Conservation (phyloP, 495 filamentous ascomycete species). For the Aspergillus nidulans region DNA sequence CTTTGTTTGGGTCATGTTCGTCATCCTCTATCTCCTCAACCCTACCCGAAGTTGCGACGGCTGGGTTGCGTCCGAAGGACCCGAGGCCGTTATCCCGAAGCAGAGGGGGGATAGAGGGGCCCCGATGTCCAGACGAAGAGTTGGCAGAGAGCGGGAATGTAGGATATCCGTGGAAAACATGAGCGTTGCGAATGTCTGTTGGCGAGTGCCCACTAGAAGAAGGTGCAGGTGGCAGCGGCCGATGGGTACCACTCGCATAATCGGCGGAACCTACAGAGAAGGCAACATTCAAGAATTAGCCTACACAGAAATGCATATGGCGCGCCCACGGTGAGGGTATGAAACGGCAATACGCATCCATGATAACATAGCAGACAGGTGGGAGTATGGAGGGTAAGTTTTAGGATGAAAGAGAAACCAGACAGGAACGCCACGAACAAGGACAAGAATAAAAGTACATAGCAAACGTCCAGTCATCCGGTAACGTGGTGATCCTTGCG, state of each 20-base stretch:
- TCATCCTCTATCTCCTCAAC: constrained; percentile 32
- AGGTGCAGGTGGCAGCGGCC: constrained; percentile 23
- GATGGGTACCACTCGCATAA: constrained; percentile 30
- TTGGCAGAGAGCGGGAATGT: constrained; percentile 54
- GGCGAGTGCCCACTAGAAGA: constrained; percentile 22
- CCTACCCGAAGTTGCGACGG: constrained; percentile 37
- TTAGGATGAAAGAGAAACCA: constrained; percentile 11
- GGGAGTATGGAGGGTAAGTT: constrained; percentile 26
- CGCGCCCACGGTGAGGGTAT: constrained; percentile 11
- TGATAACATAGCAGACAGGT: constrained; percentile 18
- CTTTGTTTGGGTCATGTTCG: constrained; percentile 44
- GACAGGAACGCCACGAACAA: constrained; percentile 20
- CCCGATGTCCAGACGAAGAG: constrained; percentile 31
- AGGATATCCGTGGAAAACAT: constrained; percentile 74
- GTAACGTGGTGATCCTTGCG: background rate
- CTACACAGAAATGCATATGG: constrained; percentile 36
- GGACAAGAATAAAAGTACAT: constrained; percentile 22
- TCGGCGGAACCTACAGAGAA: constrained; percentile 35
- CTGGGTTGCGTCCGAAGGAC: constrained; percentile 40
- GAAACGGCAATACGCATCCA: constrained; percentile 18
- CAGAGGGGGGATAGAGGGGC: constrained; percentile 66
- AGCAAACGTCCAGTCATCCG: constrained; percentile 9
- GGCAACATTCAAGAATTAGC: constrained; percentile 33
- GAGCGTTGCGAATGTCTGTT: constrained; percentile 63
- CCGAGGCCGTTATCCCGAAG: constrained; percentile 62